These are phyloP conservation scores for Protostelium mycophagum DNA, from an alignment of 78 protist genomes.

Conservation along the genomic window DNA sequence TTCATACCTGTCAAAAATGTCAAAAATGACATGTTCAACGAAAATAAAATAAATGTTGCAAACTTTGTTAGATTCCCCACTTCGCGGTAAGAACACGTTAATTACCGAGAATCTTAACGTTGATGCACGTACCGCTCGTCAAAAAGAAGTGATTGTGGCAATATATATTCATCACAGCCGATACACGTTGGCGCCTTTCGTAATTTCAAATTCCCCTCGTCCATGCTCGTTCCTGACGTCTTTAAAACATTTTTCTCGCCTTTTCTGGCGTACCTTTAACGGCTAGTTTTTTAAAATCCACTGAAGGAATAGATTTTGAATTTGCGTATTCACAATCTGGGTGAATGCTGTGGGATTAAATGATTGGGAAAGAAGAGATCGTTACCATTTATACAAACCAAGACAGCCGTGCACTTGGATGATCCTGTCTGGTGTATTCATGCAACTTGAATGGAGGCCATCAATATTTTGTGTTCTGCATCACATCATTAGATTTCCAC, in stretches of 20 bases:
- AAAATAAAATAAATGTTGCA: too few species aligned
- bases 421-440: conserved; percentile 15
- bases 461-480: conserved; percentile 46
- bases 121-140: conserved; percentile 18
- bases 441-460: conserved; percentile 22
- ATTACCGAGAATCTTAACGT: neutral
- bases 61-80: too few species aligned
- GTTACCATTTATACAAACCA: conserved; percentile 30
- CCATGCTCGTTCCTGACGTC: conserved; percentile 20
- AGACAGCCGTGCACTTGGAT: conserved; percentile 53
- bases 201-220: conserved; percentile 21
- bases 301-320: conserved; percentile 9
- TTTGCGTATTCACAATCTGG: conserved; percentile 17
- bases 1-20: conserved; percentile 18
- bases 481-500: neutral
- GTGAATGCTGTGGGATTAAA: conserved; percentile 10
- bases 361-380: too few species aligned
- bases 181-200: conserved; percentile 32
- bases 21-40: too few species aligned
- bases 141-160: conserved; percentile 52
- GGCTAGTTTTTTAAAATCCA: conserved; percentile 18
- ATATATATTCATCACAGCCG: conserved; percentile 14
- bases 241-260: neutral
- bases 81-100: too few species aligned
- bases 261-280: conserved; percentile 11